These are phyloP conservation scores for Ramaria sp. DNA, from an alignment of 768 basidiomycete genomes.

Conservation along the genomic window DNA sequence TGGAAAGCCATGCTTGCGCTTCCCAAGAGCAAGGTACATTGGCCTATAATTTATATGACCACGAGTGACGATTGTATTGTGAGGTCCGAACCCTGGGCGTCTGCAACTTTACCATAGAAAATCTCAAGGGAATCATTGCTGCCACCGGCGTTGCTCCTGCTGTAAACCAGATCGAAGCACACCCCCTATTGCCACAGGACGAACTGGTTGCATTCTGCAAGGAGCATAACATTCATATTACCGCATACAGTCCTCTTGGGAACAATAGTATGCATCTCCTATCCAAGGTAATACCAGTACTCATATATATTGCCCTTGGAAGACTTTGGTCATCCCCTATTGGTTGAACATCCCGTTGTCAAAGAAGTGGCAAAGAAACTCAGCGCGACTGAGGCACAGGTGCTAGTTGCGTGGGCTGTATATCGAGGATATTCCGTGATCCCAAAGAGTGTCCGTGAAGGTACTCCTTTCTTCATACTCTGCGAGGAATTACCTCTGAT, in stretches of 20 bases:
- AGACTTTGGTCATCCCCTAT: conserved; percentile 34
- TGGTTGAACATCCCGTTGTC: conserved; percentile 58
- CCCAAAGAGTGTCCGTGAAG: conserved; percentile 68
- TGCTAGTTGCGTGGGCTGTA: conserved; percentile 73
- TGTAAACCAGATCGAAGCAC: conserved; percentile 76
- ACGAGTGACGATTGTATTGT: neutral
- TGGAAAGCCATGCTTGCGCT: conserved; percentile 75
- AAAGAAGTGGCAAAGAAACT: conserved; percentile 51
- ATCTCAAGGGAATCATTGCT: conserved; percentile 55
- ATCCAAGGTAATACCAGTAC: neutral
- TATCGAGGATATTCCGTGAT: conserved; percentile 74
- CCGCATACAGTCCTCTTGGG: conserved; percentile 65
- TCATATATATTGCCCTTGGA: neutral
- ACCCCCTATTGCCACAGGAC: conserved; percentile 69
- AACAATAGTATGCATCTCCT: conserved; percentile 51
- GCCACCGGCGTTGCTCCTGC: conserved; percentile 67
- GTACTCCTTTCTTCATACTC: conserved; percentile 17
- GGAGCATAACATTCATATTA: conserved; percentile 58
- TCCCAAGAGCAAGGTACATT: conserved; percentile 53
- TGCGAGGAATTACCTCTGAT: neutral
- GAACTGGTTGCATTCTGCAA: conserved; percentile 63
- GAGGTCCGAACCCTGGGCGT: conserved; percentile 64
- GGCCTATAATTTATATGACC: neutral
- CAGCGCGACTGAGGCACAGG: conserved; percentile 63
- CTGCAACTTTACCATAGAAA: conserved; percentile 64